phyloP scores from a whole-genome alignment of 2,329 filamentous ascomycete genomes.

The Epichloe sp. region DNA sequence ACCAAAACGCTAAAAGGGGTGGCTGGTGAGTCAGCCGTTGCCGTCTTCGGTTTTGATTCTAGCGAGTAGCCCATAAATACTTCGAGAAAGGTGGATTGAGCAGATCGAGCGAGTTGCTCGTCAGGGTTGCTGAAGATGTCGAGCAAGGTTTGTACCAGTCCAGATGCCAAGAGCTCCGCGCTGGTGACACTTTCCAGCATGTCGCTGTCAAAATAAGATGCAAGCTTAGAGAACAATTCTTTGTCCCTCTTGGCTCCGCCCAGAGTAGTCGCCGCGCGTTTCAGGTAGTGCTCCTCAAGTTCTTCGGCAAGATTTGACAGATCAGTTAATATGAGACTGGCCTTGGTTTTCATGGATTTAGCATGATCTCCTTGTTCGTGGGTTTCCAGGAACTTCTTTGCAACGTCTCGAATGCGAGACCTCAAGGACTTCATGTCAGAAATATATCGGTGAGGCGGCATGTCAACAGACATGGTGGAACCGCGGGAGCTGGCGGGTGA shows the following conservation, averaged over 20 bases:
- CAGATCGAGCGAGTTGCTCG: constrained; percentile 46
- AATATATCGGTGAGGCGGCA: constrained; percentile 33
- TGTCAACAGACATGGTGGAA: constrained; percentile 51
- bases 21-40: constrained; percentile 52
- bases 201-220: constrained; percentile 77
- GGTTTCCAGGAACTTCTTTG: constrained; percentile 69
- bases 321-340: constrained; percentile 58
- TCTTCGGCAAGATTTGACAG: constrained; percentile 59
- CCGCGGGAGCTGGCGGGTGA: constrained; percentile 54
- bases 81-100: constrained; percentile 74
- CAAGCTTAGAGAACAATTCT: constrained; percentile 60
- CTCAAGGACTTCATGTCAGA: constrained; percentile 41
- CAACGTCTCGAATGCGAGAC: constrained; percentile 58
- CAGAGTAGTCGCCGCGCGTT: constrained; percentile 32
- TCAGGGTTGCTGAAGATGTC: constrained; percentile 66
- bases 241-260: constrained; percentile 33
- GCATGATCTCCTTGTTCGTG: constrained; percentile 68
- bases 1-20: constrained; percentile 86
- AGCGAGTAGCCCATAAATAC: constrained; percentile 76
- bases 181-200: constrained; percentile 89
- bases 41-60: constrained; percentile 50
- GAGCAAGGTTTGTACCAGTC: constrained; percentile 73
- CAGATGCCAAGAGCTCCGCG: constrained; percentile 82
- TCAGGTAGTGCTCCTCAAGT: constrained; percentile 58
- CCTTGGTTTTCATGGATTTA: constrained; percentile 65